Evolutionary conservation across 2,329 filamentous ascomycete genomes (phyloP), one percentile per base, ranked within the genome.

Genomic region (Beauveria sp.): DNA sequence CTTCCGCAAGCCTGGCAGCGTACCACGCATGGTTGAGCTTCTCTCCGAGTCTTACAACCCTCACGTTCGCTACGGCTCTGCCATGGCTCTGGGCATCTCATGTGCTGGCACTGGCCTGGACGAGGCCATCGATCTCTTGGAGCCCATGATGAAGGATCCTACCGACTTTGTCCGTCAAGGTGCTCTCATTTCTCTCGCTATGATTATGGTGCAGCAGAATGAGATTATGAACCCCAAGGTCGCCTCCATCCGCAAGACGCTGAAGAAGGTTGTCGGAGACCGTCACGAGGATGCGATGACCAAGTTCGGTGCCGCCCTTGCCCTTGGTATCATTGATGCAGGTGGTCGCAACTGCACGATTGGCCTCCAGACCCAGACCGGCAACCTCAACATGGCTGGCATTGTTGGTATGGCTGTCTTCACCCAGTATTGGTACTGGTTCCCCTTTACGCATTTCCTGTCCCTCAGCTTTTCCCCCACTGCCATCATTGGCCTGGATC

Each of bases 401-500:
- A 96, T 99, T 66, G 92, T 99, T 20, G 96, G 94, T 67, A 96
- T 96, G 87, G 93, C 92, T 30, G 90, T 99, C 59, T 99, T 99
- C 77, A 96, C 92, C 9, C 94, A 99, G 74, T 99, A 99, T 80
- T 99, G 94, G 94, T 99, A 99, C 80, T 99, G 94, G 94, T 99
- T 99, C 84, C 94, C 94, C 63, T 89, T 97, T 69, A 96, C 94
- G 34, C 94, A 99, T 76, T 99, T 99, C 85, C 75, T 99, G 62
- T 96, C 93, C 0, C 82, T 99, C 64, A 92, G 91, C 70, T 97
- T 99, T 77, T 92, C 91, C n/a, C 94, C 94, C 1, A 99, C 96
- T 1, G 90, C 94, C 1, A 90, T 99, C 70, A 97, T 97, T 68
- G 93, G 90, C 63, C 85, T 99, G 28, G 92, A 99, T 71, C 89